Conservation (phyloP, 202 grass and related monocot genomes). For the Zizania palustris region DNA sequence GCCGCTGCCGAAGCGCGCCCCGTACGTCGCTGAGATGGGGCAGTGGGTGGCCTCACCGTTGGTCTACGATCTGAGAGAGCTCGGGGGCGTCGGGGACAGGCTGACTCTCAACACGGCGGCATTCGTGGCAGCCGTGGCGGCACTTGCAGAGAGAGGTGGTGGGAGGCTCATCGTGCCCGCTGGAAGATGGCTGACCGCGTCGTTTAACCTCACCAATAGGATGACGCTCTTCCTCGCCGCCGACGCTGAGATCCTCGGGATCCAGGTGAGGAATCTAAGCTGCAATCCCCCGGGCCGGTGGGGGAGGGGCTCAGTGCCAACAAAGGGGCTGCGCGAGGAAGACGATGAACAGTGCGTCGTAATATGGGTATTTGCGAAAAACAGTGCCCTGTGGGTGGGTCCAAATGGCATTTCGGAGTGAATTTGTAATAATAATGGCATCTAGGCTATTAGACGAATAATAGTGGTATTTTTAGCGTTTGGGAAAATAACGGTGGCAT, state of each 20-base stretch:
- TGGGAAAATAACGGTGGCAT: too few relatives aligned
- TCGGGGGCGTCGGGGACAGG: constrained; percentile 76
- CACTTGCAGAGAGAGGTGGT: constrained; percentile 58
- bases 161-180: constrained; percentile 66
- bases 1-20: constrained; percentile 46
- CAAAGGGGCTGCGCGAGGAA: too few relatives aligned
- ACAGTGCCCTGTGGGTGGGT: too few relatives aligned
- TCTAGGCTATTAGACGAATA: too few relatives aligned
- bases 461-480: too few relatives aligned
- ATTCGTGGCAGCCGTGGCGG: constrained; percentile 62
- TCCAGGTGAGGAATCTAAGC: constrained; percentile 59
- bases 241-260: constrained; percentile 64
- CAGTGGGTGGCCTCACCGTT: constrained; percentile 53
- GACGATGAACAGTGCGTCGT: too few relatives aligned
- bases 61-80: constrained; percentile 67
- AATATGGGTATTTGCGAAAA: too few relatives aligned
- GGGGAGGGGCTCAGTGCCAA: too few relatives aligned
- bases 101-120: constrained; percentile 64
- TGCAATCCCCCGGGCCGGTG: constrained; percentile 26
- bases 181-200: constrained; percentile 76
- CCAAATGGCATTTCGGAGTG: too few relatives aligned
- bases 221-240: constrained; percentile 82
- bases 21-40: constrained; percentile 18
- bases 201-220: constrained; percentile 83
- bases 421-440: too few relatives aligned